Percentiles rank a stretch among this genome's conserved stretches.
phyloP scores from a whole-genome alignment of 495 filamentous ascomycete species.

The Lasiosphaeriaceae sp. region DNA sequence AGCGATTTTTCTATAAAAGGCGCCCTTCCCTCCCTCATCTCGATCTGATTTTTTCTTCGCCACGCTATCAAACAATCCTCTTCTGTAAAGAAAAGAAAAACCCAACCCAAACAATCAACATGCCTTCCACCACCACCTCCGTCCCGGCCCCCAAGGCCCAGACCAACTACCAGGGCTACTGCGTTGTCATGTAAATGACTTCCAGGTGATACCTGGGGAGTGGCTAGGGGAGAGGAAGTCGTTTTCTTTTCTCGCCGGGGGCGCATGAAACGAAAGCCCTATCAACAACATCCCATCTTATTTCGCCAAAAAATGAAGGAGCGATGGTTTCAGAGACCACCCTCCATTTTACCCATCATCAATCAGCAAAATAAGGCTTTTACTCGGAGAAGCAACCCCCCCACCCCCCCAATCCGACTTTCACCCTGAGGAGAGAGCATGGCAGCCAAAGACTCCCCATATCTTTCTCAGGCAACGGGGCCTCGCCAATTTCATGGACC shows the following conservation, averaged over 20 bases:
- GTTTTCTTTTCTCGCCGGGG: too few species aligned
- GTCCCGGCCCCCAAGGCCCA: conserved; percentile 28
- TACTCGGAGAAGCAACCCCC: not conserved
- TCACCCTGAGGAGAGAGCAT: too few species aligned
- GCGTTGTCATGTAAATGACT: conserved; percentile 38
- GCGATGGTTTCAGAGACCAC: not conserved
- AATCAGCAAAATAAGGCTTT: not conserved
- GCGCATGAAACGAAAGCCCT: too few species aligned
- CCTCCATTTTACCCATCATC: not conserved
- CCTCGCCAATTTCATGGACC: too few species aligned
- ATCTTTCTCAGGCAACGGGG: too few species aligned
- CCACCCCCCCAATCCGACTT: not conserved
- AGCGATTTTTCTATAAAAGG: conserved; percentile 17
- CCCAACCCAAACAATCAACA: conserved; percentile 28
- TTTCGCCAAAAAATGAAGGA: not conserved
- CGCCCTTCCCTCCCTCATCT: conserved; percentile 2
- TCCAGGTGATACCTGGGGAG: conserved; percentile 1
- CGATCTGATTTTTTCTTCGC: conserved; percentile 10
- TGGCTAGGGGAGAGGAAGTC: not conserved
- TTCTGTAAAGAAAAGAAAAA: conserved; percentile 13
- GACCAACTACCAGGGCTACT: conserved; percentile 31
- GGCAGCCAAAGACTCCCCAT: too few species aligned
- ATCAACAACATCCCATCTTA: not conserved
- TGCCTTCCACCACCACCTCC: conserved; percentile 32
- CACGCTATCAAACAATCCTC: conserved; percentile 3